Evolutionary conservation across 2,329 filamentous ascomycete species (phyloP).

Genomic region (Neonectria faginata): DNA sequence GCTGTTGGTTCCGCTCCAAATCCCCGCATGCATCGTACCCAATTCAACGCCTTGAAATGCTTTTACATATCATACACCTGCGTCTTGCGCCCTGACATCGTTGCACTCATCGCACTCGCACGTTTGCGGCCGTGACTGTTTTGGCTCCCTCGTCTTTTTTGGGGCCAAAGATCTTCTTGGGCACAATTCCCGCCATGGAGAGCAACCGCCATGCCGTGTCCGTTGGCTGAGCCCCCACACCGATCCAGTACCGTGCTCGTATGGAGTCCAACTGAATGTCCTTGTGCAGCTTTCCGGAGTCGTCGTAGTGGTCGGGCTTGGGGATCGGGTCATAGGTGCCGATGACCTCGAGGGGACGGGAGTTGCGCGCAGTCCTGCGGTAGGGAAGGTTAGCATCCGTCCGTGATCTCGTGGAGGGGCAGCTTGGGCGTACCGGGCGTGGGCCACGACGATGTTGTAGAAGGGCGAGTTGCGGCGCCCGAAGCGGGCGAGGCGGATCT

Average conservation of each 20-base stretch:
- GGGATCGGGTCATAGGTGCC: constrained; percentile 80
- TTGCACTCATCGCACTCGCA: constrained; percentile 46
- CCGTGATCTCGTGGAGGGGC: constrained; percentile 3
- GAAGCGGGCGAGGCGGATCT: constrained; percentile 93
- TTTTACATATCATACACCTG: constrained; percentile 46
- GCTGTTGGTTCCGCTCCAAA: constrained; percentile 19
- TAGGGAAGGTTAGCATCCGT: constrained; percentile 16
- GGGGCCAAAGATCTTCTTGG: constrained; percentile 53
- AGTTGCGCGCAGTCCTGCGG: constrained; percentile 83
- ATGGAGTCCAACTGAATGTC: constrained; percentile 87
- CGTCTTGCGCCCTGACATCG: neutral
- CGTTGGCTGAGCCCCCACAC: constrained; percentile 94
- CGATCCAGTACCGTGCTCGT: constrained; percentile 93
- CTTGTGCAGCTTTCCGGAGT: constrained; percentile 80
- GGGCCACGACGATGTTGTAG: constrained; percentile 97
- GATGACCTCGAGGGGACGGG: constrained; percentile 92
- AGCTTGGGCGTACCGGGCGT: constrained; percentile 76
- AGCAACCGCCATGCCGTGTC: constrained; percentile 90
- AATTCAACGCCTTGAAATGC: constrained; percentile 46
- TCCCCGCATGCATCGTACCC: constrained; percentile 28
- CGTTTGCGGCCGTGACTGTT: constrained; percentile 42
- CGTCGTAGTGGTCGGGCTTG: constrained; percentile 69
- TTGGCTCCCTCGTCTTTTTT: constrained; percentile 42
- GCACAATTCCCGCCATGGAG: constrained; percentile 73
- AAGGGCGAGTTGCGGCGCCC: constrained; percentile 88